Evolutionary conservation across 2,329 filamentous ascomycete species (phyloP).

Genomic region (Ophiocordyceps camponoti-floridani): DNA sequence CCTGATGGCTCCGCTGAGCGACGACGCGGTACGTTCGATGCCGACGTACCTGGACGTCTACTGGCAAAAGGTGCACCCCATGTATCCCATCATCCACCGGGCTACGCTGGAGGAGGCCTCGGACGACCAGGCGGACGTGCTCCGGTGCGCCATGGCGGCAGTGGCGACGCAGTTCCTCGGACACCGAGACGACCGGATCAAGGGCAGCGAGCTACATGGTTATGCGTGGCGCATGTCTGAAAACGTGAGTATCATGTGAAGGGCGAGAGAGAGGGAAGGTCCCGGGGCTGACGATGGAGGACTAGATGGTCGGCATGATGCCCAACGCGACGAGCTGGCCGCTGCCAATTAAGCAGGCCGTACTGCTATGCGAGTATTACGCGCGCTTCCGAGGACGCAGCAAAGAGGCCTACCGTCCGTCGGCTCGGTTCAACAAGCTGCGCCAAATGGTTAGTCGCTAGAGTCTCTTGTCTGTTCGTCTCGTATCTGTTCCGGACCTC

Average conservation of each 20-base stretch:
- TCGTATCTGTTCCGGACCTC: constrained; percentile 2
- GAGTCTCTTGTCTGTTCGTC: not conserved
- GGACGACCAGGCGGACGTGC: constrained; percentile 20
- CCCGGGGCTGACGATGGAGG: not conserved
- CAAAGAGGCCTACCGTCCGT: constrained; percentile 26
- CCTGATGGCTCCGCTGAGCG: constrained; percentile 15
- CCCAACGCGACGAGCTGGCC: constrained; percentile 17
- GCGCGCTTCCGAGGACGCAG: constrained; percentile 33
- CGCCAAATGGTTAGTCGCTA: constrained; percentile 35
- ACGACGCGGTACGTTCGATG: constrained; percentile 22
- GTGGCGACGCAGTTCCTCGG: constrained; percentile 32
- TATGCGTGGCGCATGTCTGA: constrained; percentile 31
- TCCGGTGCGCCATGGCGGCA: constrained; percentile 38
- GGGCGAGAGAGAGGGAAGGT: too few species aligned
- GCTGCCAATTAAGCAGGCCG: constrained; percentile 31
- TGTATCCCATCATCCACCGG: constrained; percentile 32
- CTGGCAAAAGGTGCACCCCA: constrained; percentile 30
- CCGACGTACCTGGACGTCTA: constrained; percentile 33
- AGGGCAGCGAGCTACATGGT: constrained; percentile 31
- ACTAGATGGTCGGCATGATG: constrained; percentile 16
- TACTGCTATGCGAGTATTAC: constrained; percentile 36
- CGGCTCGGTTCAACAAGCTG: constrained; percentile 28
- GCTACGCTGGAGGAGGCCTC: constrained; percentile 21
- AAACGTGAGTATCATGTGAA: constrained; percentile 21
- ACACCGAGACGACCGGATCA: constrained; percentile 28